phyloP scores from a whole-genome alignment of 164 flowering plant species.

The Akebia trifoliata region DNA sequence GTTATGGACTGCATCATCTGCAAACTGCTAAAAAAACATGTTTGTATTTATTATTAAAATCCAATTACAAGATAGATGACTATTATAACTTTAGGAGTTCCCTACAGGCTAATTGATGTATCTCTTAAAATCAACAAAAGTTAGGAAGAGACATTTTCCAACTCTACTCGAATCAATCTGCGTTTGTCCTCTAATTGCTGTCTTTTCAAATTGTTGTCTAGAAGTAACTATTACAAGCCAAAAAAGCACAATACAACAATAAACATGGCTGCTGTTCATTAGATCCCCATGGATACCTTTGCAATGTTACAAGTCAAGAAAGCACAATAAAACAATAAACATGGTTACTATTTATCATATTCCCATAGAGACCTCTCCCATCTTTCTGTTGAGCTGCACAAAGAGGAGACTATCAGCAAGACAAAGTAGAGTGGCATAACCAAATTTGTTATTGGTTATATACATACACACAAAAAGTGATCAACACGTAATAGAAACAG shows the following conservation, averaged over 20 bases:
- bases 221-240: too few relatives aligned
- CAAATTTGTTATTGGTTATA: not conserved
- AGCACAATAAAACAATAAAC: not conserved
- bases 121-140: not conserved
- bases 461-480: not conserved
- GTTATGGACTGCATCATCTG: not conserved
- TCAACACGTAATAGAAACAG: too few relatives aligned
- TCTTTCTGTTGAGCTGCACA: not conserved
- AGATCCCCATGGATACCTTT: not conserved
- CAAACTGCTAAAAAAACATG: not conserved
- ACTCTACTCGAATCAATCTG: not conserved
- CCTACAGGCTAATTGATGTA: not conserved
- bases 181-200: not conserved
- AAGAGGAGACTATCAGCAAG: not conserved
- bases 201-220: not conserved
- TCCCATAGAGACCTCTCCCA: not conserved
- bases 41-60: not conserved
- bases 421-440: not conserved
- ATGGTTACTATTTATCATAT: slow-evolving; percentile 2
- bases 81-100: not conserved
- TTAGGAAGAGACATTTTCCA: not conserved
- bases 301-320: not conserved
- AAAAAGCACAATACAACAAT: not conserved
- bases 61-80: not conserved
- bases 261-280: slow-evolving; percentile 5